These are phyloP conservation scores for Calamus simplicifolius DNA, from an alignment of 176 grass and related monocot species.

Conservation along the genomic window DNA sequence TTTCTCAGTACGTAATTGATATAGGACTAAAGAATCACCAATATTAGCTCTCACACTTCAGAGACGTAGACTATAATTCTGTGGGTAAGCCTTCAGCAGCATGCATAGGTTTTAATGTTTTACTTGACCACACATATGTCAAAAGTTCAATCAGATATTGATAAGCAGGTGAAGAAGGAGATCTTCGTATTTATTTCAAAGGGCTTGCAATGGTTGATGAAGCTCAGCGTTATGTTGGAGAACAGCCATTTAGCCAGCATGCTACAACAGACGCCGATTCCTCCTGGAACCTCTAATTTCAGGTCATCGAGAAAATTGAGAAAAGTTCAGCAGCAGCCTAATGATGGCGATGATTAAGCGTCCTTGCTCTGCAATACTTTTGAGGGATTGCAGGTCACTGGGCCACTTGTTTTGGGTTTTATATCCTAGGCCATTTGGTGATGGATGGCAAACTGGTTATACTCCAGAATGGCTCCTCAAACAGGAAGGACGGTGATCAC, in stretches of 20 bases:
- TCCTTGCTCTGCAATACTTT: too few relatives aligned
- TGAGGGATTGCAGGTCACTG: too few relatives aligned
- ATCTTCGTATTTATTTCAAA: constrained; percentile 78
- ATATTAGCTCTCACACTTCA: background rate
- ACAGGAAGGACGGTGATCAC: too few relatives aligned
- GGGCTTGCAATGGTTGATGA: constrained; percentile 44
- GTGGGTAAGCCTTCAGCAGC: constrained; percentile 40
- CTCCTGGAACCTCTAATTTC: constrained; percentile 68
- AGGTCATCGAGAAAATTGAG: constrained; percentile 36
- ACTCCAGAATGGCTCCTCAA: too few relatives aligned
- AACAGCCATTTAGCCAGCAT: constrained; percentile 76
- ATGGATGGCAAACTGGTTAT: too few relatives aligned
- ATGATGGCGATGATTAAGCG: too few relatives aligned
- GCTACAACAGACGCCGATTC: constrained; percentile 59
- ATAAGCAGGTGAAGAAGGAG: constrained; percentile 65
- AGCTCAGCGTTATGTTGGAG: constrained; percentile 46
- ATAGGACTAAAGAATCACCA: too few relatives aligned
- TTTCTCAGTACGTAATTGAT: too few relatives aligned
- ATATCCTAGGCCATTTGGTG: too few relatives aligned
- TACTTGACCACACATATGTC: background rate
- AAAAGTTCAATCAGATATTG: constrained; percentile 9
- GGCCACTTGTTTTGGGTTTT: too few relatives aligned
- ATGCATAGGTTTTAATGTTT: constrained; percentile 9
- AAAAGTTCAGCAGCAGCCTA: constrained; percentile 17
- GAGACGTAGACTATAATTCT: constrained; percentile 42